These are phyloP conservation scores for Phascolomyces articulosus DNA, from an alignment of 371 early-diverging fungal genomes.

Conservation along the genomic window DNA sequence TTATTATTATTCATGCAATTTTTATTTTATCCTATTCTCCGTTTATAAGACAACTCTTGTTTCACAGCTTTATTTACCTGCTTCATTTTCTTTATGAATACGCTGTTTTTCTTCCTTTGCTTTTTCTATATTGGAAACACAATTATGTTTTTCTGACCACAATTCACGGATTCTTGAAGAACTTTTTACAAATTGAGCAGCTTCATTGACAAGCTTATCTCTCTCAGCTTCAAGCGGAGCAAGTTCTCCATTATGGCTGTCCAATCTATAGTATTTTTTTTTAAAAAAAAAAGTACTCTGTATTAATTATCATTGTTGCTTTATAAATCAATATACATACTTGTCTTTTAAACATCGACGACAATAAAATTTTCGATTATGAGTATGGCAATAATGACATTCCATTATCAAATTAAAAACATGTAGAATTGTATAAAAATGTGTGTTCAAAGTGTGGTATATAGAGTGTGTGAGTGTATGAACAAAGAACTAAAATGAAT, in stretches of 20 bases:
- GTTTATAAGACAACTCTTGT: no score
- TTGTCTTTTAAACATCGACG: slow-evolving; percentile 40
- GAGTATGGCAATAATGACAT: slow-evolving; percentile 47
- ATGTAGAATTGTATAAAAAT: background rate
- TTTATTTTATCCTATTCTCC: background rate
- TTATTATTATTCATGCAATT: background rate
- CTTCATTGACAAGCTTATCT: slow-evolving; percentile 43
- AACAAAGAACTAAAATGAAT: no score
- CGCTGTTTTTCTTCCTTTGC: slow-evolving; percentile 30
- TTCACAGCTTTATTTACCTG: slow-evolving; percentile 31
- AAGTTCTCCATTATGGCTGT: slow-evolving; percentile 43
- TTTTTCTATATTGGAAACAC: slow-evolving; percentile 28
- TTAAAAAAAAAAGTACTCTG: background rate
- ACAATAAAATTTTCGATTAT: slow-evolving; percentile 47
- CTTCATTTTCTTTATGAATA: slow-evolving; percentile 33
- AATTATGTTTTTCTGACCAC: slow-evolving; percentile 45
- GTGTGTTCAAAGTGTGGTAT: background rate
- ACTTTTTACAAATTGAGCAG: slow-evolving; percentile 34
- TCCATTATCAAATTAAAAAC: slow-evolving; percentile 11
- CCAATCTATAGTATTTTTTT: slow-evolving; percentile 29
- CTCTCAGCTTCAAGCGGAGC: slow-evolving; percentile 34
- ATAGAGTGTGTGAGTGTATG: no score
- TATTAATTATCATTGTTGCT: no score
- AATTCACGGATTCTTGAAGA: slow-evolving; percentile 40
- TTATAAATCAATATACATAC: slow-evolving; percentile 19